Percentiles rank a stretch among this genome's conserved stretches.
Evolutionary conservation across 495 filamentous ascomycete species (phyloP).

Genomic region (Emericellopsis terricola): DNA sequence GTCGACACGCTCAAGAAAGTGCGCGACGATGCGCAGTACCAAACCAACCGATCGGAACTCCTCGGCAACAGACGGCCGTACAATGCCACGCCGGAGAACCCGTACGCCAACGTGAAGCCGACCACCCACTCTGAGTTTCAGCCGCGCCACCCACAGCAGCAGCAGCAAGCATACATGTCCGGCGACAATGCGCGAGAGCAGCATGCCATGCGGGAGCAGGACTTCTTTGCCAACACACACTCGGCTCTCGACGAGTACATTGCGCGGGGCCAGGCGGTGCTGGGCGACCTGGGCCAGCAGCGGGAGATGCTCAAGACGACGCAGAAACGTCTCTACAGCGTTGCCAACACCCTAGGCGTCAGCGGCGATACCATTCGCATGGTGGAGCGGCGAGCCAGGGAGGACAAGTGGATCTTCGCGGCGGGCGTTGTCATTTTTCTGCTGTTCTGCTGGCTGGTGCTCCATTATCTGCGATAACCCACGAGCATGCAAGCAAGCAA

Average conservation of each 20-base stretch:
- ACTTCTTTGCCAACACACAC: slow-evolving; percentile 64
- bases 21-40: slow-evolving; percentile 54
- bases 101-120: slow-evolving; percentile 49
- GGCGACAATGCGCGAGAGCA: slow-evolving; percentile 50
- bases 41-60: slow-evolving; percentile 65
- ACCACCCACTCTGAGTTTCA: slow-evolving; percentile 4
- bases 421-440: slow-evolving; percentile 79
- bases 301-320: slow-evolving; percentile 88
- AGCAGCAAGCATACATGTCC: slow-evolving; percentile 29
- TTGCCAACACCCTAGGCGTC: slow-evolving; percentile 84
- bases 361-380: slow-evolving; percentile 93
- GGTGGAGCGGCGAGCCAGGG: slow-evolving; percentile 75
- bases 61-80: slow-evolving; percentile 71
- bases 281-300: slow-evolving; percentile 79
- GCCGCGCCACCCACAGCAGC: slow-evolving; percentile 10
- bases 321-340: slow-evolving; percentile 74
- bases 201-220: slow-evolving; percentile 80
- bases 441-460: slow-evolving; percentile 71
- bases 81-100: slow-evolving; percentile 83
- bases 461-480: slow-evolving; percentile 63
- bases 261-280: slow-evolving; percentile 72
- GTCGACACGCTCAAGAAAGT: slow-evolving; percentile 61
- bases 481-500: too few species aligned
- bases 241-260: slow-evolving; percentile 83
- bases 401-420: slow-evolving; percentile 98